A percentile compares a stretch with the other conserved stretches of the same genome.
Evolutionary conservation across 169 alveolate genomes (phyloP).

Genomic region (Eimeria sp.): DNA sequence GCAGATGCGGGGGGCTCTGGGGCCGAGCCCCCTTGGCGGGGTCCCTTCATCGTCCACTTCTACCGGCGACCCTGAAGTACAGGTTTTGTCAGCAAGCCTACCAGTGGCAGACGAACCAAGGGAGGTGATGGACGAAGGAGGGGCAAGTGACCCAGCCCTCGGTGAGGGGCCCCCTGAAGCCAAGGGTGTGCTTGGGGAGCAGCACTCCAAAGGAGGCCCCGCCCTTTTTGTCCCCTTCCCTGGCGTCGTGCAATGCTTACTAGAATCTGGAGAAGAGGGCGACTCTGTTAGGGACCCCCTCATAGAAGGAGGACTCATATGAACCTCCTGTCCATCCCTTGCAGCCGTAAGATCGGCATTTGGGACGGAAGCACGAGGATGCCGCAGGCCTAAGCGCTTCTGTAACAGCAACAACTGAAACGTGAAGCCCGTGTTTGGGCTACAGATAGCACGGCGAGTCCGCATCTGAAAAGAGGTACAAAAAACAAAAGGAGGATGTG

Average conservation of each 20-base stretch:
- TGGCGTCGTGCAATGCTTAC: neutral
- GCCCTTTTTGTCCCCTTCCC: slow-evolving; percentile 36
- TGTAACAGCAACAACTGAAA: slow-evolving; percentile 66
- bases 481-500: neutral
- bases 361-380: neutral
- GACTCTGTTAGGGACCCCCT: neutral
- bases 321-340: slow-evolving; percentile 1
- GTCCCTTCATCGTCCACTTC: neutral
- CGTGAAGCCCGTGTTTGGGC: slow-evolving; percentile 81
- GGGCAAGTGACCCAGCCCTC: neutral
- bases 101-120: neutral
- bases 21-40: slow-evolving; percentile 4
- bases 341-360: neutral
- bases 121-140: neutral
- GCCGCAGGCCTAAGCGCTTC: slow-evolving; percentile 56
- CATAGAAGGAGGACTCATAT: neutral
- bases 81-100: neutral
- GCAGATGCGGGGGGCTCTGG: slow-evolving; percentile 40
- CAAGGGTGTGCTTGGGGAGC: neutral
- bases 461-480: slow-evolving; percentile 63
- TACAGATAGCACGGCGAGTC: slow-evolving; percentile 53
- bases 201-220: slow-evolving; percentile 1
- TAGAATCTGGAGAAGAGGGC: slow-evolving; percentile 12
- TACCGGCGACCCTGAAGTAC: neutral
- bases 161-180: slow-evolving; percentile 3